Evolutionary conservation across 352 stramenopile species (phyloP).

Genomic region (Globisporangium paroecandrum): DNA sequence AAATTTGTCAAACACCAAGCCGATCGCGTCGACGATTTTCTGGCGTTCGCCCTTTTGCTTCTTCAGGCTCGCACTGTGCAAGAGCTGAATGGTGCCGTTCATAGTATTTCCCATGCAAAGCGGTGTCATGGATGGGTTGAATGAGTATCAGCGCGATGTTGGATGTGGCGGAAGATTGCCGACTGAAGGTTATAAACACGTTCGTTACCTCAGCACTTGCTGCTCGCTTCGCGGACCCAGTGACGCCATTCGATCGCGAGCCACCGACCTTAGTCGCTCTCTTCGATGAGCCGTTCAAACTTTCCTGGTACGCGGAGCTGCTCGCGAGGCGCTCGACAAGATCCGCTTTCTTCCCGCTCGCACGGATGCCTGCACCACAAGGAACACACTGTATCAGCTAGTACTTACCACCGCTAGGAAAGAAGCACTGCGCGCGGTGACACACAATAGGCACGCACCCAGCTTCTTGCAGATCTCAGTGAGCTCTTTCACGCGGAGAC

Average conservation of each 20-base stretch:
- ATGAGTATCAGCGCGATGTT: neutral
- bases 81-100: slow-evolving; percentile 2
- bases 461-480: slow-evolving; percentile 68
- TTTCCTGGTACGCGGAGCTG: slow-evolving; percentile 48
- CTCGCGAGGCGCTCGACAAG: slow-evolving; percentile 67
- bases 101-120: neutral
- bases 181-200: too few species aligned
- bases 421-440: neutral
- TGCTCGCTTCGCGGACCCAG: slow-evolving; percentile 28
- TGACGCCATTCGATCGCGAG: slow-evolving; percentile 20
- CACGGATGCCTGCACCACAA: slow-evolving; percentile 52
- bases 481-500: slow-evolving; percentile 79
- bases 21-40: slow-evolving; percentile 38
- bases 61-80: slow-evolving; percentile 31
- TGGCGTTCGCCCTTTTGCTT: slow-evolving; percentile 44
- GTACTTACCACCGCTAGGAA: neutral
- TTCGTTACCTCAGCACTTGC: slow-evolving; percentile 24
- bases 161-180: too few species aligned
- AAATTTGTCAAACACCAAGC: slow-evolving; percentile 58
- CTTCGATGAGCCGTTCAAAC: slow-evolving; percentile 20
- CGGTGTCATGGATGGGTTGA: neutral
- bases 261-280: slow-evolving; percentile 19
- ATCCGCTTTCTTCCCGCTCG: slow-evolving; percentile 70
- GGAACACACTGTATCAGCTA: neutral
- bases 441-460: neutral